Evolutionary conservation across 1,139 yeast genomes (phyloP).

Genomic region (Scheffersomyces illinoinensis): DNA sequence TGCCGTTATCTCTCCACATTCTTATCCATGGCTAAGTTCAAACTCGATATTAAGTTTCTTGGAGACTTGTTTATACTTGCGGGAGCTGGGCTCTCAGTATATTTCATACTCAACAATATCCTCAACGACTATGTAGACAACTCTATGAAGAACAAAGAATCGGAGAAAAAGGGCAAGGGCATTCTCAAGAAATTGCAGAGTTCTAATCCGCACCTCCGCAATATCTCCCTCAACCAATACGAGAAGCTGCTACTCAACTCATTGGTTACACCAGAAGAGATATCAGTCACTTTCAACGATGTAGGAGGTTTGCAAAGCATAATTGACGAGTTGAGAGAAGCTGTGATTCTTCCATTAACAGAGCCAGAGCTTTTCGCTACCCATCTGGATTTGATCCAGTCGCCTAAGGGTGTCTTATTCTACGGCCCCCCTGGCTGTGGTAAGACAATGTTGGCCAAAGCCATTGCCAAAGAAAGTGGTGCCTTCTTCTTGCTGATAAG

Average conservation of each 20-base stretch:
- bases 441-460: constrained; percentile 95
- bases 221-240: constrained; percentile 64
- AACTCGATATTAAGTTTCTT: constrained; percentile 54
- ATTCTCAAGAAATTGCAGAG: constrained; percentile 60
- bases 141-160: constrained; percentile 59
- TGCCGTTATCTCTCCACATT: not conserved
- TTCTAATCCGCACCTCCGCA: constrained; percentile 59
- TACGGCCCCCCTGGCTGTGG: constrained; percentile 99
- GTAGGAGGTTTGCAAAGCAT: constrained; percentile 86
- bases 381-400: constrained; percentile 68
- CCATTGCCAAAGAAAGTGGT: constrained; percentile 87
- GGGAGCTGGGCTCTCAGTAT: constrained; percentile 83
- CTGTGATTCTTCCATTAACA: constrained; percentile 86
- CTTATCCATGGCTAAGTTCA: constrained; percentile 31
- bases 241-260: constrained; percentile 74
- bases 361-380: constrained; percentile 64
- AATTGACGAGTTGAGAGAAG: constrained; percentile 81
- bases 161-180: constrained; percentile 65
- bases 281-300: constrained; percentile 71
- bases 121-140: constrained; percentile 54
- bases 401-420: constrained; percentile 91
- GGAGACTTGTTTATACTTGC: constrained; percentile 72
- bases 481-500: constrained; percentile 90
- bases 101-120: constrained; percentile 64
- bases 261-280: constrained; percentile 85